Evolutionary conservation across 2,329 filamentous ascomycete genomes (phyloP), one percentile per base, ranked within the genome.

Genomic region (Ophiostoma sp.): DNA sequence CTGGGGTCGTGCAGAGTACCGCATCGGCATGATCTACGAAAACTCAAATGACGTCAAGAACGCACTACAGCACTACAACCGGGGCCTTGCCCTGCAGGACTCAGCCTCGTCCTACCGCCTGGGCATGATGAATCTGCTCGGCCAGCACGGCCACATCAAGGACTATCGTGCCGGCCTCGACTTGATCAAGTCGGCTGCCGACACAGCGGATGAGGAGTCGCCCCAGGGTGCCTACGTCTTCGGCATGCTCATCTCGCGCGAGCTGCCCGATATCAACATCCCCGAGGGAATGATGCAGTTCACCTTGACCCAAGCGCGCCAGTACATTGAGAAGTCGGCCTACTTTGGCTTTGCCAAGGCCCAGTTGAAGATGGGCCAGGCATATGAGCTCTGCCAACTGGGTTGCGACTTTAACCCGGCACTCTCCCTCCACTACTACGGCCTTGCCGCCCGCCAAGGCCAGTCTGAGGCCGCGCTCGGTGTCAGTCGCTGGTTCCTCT

Each of bases 21-120:
- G 95, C 64, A 96, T 99, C 80, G 95, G 95, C 71, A 99, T 98
- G 94, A 90, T 97, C 69, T 98, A 93, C 76, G 95, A 99, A 79
- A 93, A 91, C 77, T 94, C 93, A 4, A 96, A 96, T 75, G 94
- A 99, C 75, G 89, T 93, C 70, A 85, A 89, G 71, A 97, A 96
- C 77, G 95, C 95, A 5, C 88, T 97, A 75, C 88, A 89, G 75
- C 93, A 98, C 78, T 99, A 98, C 78, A 87, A 92, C 72, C 85
- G 86, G 64, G 95, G 95, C 65, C 88, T 95, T 65, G 85, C 87
- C 65, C 81, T 89, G 73, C 88, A 89, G 38, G 95, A 99, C 79
- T 97, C 95, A 16, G 95, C 95, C 3, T 93, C 93, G 5, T 89
- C 82, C 69, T 86, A 93, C 80, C 88, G 95, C 70, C 82, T 99